phyloP scores from a whole-genome alignment of 2,329 filamentous ascomycete species.

The Tricladium varicosporioides region DNA sequence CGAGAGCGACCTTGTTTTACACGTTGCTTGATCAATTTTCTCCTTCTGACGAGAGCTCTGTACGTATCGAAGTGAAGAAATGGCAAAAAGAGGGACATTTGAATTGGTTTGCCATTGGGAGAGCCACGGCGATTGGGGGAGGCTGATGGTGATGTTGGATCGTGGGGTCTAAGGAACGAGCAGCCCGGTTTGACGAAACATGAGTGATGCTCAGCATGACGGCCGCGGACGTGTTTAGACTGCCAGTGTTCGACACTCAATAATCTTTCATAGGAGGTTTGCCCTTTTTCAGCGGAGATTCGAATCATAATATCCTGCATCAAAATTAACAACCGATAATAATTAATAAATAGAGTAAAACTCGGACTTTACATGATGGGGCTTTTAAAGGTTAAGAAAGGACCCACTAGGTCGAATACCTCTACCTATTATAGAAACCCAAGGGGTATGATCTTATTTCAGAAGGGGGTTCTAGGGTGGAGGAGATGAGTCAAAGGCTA shows the following conservation, averaged over 20 bases:
- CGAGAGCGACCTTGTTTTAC: conserved; percentile 10
- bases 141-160: neutral
- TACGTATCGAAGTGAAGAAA: conserved; percentile 12
- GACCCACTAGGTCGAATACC: too few relatives aligned
- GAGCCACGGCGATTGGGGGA: neutral
- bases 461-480: too few relatives aligned
- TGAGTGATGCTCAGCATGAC: conserved; percentile 13
- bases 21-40: conserved; percentile 5
- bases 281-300: conserved; percentile 12
- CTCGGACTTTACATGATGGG: too few relatives aligned
- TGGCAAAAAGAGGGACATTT: conserved; percentile 10
- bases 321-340: too few relatives aligned
- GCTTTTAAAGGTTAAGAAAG: too few relatives aligned
- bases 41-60: conserved; percentile 6
- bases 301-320: conserved; percentile 1
- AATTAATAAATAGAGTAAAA: too few relatives aligned
- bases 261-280: conserved; percentile 2
- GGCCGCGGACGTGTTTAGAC: conserved; percentile 13
- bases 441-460: too few relatives aligned
- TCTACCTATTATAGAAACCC: too few relatives aligned
- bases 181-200: conserved; percentile 14
- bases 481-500: neutral
- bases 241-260: conserved; percentile 9
- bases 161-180: neutral
- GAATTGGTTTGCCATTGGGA: neutral